Evolutionary conservation across 208 protist species (phyloP), one percentile per base, ranked within the genome.

Genomic region (Porcisia deanei): DNA sequence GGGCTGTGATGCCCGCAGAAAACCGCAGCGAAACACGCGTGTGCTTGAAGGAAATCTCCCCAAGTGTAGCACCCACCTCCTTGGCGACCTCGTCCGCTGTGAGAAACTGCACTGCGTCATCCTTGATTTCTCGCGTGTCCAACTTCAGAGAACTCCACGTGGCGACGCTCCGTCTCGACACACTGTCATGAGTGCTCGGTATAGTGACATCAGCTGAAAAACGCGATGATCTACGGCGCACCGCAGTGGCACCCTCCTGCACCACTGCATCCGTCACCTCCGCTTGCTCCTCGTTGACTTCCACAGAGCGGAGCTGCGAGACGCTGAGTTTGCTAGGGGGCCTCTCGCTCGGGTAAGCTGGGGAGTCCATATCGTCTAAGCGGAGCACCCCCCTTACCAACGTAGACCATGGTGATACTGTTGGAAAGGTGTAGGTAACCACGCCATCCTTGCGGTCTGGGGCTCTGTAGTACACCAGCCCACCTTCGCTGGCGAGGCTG

Each of bases 201-300:
- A 37, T 22, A 25, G 53, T 53, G 41, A 45, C 14, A 2, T 63
- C 66, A 53, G 71, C 54, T 0, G 71, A 76, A 7, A 43, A n/a
- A 16, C 54, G 54, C 52, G 61, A 64, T 7, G 18, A 70, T 61
- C 39, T 66, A 34, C 59, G 54, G 1, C 54, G 63, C 63, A 53
- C 37, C 20, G 53, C 53, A 10, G 65, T 54, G 4, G 47, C 65
- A 16, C 22, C 49, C 49, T 75, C 77, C 14, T 67, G n/a, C 16
- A 52, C 71, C 45, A 73, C 77, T 7, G 58, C 52, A 70, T 76
- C 77, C 49, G 59, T 81, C 52, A 81, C 71, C 1, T 63, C 52
- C 8, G 59, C 71, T 63, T 63, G 57, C 1, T 61, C 43, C 22
- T 65, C 66, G 7, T 12, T 8, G 12, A 52, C 55, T 68, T 52